phyloP scores from a whole-genome alignment of 768 basidiomycete species.

The Lepiota brunneoincarnata region DNA sequence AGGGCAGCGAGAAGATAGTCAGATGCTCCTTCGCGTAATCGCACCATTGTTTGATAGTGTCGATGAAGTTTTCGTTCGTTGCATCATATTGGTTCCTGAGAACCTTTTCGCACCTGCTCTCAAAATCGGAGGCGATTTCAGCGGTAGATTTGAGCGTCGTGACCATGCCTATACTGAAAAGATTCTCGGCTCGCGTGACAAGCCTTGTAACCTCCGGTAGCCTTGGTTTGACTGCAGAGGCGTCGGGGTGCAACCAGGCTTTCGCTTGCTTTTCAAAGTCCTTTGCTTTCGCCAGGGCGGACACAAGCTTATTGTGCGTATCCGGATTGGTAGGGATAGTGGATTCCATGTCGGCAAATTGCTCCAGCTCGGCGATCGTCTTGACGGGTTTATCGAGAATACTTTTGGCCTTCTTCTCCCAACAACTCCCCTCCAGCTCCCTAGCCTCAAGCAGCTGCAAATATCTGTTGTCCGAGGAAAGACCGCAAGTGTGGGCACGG shows the following conservation, averaged over 20 bases:
- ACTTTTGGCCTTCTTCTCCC: conserved; percentile 70
- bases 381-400: conserved; percentile 69
- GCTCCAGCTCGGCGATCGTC: conserved; percentile 74
- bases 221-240: conserved; percentile 53
- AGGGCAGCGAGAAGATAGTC: conserved; percentile 67
- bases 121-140: conserved; percentile 76
- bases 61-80: conserved; percentile 63
- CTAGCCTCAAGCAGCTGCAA: conserved; percentile 64
- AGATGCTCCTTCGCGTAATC: conserved; percentile 70
- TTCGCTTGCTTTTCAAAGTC: conserved; percentile 81
- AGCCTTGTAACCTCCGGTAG: conserved; percentile 69
- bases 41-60: conserved; percentile 72
- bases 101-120: conserved; percentile 72
- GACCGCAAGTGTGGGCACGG: conserved; percentile 66
- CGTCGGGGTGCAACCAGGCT: conserved; percentile 62
- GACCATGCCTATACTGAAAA: conserved; percentile 69
- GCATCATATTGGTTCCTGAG: conserved; percentile 60
- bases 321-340: conserved; percentile 69
- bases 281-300: conserved; percentile 63
- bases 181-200: conserved; percentile 69
- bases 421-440: conserved; percentile 65
- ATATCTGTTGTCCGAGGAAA: conserved; percentile 63
- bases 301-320: conserved; percentile 63
- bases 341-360: conserved; percentile 62
- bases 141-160: conserved; percentile 65